Base-by-base conservation (phyloP, 2,329 filamentous ascomycete genomes). In the Apiospora sp. region DNA sequence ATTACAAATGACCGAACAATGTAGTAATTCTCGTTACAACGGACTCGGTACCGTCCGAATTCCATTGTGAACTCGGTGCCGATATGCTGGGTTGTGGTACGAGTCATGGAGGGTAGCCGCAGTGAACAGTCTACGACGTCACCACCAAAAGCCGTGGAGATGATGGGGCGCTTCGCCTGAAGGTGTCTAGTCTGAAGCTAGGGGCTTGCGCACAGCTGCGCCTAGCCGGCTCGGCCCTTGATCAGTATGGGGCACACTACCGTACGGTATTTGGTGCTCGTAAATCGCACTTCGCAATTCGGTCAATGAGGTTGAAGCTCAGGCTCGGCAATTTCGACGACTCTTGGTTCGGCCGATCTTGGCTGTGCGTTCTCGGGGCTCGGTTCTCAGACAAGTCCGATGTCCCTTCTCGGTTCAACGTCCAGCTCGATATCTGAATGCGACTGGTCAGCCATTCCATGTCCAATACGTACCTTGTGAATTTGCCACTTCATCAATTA, bases 121-220 rank as follows among this genome's bases (percentile, higher is more conserved):
- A 37, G 34, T 41, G 37, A 41, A 41, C 37, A 64, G 34, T 64
- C 58, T 64, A 41, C 34, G 58, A 64, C 58, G 58, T 64, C 58
- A 64, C 54, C 27, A 61, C 27, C 14, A 10, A 34, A 22, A 30
- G 22, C 5, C 1, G 58, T 41, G 19, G 19, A 41, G 58, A 64
- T 5, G 10, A 41, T 14, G 58, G 58, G 58, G 34, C 30, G 34
- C 22, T 13, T 49, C 19, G 44, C 44, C 19, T 48, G 46, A 19
- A 19, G 13, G 43, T 12, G 43, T 14, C 4, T 44, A 44, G 43
- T 13, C 43, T 44, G 43, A 16, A 16, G 43, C 43, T 44, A 44
- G 43, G 43, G 43, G 43, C 13, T 44, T 44, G 43, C 37, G 12
- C 43, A 1, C 43, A 14, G 13, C 43, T 44, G 43, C 43, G 13